Evolutionary conservation across 441 rosid genomes (phyloP).

Genomic region (Pelargonium citronellum): DNA sequence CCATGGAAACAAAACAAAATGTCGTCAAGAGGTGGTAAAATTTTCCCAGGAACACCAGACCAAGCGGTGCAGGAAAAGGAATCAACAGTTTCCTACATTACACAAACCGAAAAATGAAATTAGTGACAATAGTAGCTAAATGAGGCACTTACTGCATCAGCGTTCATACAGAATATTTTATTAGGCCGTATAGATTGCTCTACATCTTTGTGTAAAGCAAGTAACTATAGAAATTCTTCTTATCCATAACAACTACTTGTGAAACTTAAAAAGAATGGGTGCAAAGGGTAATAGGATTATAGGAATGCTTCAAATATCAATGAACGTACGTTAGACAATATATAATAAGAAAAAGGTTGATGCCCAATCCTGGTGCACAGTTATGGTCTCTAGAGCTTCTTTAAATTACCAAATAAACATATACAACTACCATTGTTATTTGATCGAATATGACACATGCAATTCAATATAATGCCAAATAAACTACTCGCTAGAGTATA

Average conservation of each 20-base stretch:
- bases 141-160: background rate
- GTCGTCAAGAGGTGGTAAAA: constrained; percentile 60
- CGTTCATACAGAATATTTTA: background rate
- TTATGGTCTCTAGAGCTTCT: background rate
- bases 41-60: constrained; percentile 70
- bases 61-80: constrained; percentile 76
- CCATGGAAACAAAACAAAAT: constrained; percentile 75
- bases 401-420: background rate
- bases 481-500: background rate
- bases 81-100: constrained; percentile 70
- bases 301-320: background rate
- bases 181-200: background rate
- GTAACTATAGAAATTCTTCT: background rate
- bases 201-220: background rate
- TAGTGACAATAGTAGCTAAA: constrained; percentile 8
- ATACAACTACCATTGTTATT: background rate
- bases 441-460: background rate
- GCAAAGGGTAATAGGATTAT: background rate
- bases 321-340: background rate
- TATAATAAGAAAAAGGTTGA: background rate
- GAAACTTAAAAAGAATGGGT: background rate
- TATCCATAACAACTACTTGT: background rate
- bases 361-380: background rate
- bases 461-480: background rate
- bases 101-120: constrained; percentile 12